Evolutionary conservation across 164 flowering plant species (phyloP).

Genomic region (Umbilicus rupestris): DNA sequence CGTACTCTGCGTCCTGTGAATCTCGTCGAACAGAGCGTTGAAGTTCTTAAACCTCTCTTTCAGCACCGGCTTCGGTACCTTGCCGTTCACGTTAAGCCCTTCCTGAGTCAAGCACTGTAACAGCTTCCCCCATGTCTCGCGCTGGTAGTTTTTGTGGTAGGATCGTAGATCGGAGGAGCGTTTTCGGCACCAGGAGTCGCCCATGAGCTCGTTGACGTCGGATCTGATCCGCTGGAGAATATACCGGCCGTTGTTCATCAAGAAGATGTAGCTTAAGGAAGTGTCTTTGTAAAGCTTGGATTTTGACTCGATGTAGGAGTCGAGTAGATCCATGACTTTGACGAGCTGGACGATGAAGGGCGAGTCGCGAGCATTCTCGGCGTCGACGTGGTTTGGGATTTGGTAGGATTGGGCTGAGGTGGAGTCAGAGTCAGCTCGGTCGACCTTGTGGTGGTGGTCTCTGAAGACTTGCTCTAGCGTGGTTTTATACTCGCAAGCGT

Average conservation of each 20-base stretch:
- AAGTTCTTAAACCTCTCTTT: slow-evolving; percentile 81
- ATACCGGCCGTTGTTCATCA: slow-evolving; percentile 90
- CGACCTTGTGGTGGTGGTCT: slow-evolving; percentile 26
- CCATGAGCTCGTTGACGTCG: slow-evolving; percentile 47
- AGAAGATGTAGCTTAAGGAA: slow-evolving; percentile 50
- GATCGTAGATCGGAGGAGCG: slow-evolving; percentile 50
- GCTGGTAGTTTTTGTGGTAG: slow-evolving; percentile 70
- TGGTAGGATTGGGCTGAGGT: slow-evolving; percentile 13
- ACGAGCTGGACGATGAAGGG: slow-evolving; percentile 43
- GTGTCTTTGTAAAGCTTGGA: slow-evolving; percentile 64
- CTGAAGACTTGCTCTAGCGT: slow-evolving; percentile 56
- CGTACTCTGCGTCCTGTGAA: slow-evolving; percentile 63
- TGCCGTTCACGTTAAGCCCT: slow-evolving; percentile 48
- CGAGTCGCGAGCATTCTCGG: slow-evolving; percentile 16
- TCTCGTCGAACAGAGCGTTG: slow-evolving; percentile 66
- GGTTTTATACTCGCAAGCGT: slow-evolving; percentile 59
- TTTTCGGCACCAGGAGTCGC: slow-evolving; percentile 53
- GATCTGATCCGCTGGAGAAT: slow-evolving; percentile 67
- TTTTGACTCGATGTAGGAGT: slow-evolving; percentile 47
- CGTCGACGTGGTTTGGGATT: slow-evolving; percentile 4
- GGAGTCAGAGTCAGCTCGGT: slow-evolving; percentile 25
- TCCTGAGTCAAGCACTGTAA: slow-evolving; percentile 47
- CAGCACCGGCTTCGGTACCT: slow-evolving; percentile 42
- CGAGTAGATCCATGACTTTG: slow-evolving; percentile 57
- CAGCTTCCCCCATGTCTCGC: slow-evolving; percentile 73